Base-by-base conservation (phyloP, 208 protist species). In the Leishmania braziliensis region DNA sequence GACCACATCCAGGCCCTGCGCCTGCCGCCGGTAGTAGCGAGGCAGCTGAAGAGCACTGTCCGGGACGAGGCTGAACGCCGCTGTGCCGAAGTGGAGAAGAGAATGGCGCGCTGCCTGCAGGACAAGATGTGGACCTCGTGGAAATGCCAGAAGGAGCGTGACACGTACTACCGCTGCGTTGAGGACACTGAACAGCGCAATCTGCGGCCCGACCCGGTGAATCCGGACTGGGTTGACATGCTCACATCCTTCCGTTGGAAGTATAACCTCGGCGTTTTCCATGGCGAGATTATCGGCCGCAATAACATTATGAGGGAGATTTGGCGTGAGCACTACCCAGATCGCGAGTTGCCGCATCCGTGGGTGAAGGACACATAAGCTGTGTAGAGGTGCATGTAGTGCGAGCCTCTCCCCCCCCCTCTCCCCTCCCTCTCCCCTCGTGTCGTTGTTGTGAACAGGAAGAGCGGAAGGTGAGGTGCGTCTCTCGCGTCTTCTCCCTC, bases 71-170 rank as follows among this genome's bases (percentile, higher is more conserved):
- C 87, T 54, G 89, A 95, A 84, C 89, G 93, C 18, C 91, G 89
- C 26, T 97, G 93, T 81, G 75, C 86, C 6, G 93, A 95, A 71
- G 71, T 79, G 46, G 93, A 97, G 70, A 97, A 97, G 84, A 91
- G 78, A 43, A 95, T 97, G 91, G 90, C 91, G 39, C 87, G 92
- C 5, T 97, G 93, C 72, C 78, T 97, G 80, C 93, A 97, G 78
- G 92, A 95, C 73, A 97, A 97, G 78, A 95, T 95, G 90, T 97
- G 93, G 92, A 95, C 93, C 3, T 89, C 91, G 53, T 97, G 93
- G 92, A 97, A 97, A 86, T 97, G 93, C 83, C 92, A 97, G 88
- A 97, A 97, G 85, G 88, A 95, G 82, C 92, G 93, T 16, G 93
- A 97, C 69, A 73, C 56, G 12, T 95, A 95, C 83, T 94, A 88